phyloP scores from a whole-genome alignment of 495 filamentous ascomycete genomes.

The Daldinia bambusicola region DNA sequence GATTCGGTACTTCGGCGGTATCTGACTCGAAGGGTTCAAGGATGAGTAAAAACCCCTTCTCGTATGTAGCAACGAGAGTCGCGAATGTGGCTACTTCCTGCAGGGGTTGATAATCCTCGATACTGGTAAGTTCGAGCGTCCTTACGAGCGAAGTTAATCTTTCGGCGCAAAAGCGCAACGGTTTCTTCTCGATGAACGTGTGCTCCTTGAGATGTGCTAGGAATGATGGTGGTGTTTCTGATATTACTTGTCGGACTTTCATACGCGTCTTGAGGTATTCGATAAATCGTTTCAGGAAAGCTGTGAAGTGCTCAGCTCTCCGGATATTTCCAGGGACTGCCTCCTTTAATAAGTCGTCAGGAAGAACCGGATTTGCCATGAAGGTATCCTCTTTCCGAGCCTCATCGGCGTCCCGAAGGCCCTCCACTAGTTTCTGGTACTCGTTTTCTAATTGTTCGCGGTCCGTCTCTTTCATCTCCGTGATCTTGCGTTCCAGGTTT shows the following conservation, averaged over 20 bases:
- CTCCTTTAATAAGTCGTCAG: slow-evolving; percentile 86
- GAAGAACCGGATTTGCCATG: slow-evolving; percentile 92
- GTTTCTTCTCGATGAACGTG: slow-evolving; percentile 97
- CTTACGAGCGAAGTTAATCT: slow-evolving; percentile 93
- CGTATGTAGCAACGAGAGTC: slow-evolving; percentile 96
- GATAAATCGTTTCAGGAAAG: slow-evolving; percentile 94
- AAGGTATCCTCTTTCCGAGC: slow-evolving; percentile 92
- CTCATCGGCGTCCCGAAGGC: slow-evolving; percentile 86
- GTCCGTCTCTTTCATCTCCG: slow-evolving; percentile 91
- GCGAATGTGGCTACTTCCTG: slow-evolving; percentile 99
- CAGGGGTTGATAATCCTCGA: slow-evolving; percentile 95
- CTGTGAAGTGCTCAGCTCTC: slow-evolving; percentile 94
- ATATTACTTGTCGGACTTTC: slow-evolving; percentile 97
- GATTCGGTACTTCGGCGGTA: slow-evolving; percentile 94
- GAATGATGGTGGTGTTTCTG: slow-evolving; percentile 95
- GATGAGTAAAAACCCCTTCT: slow-evolving; percentile 95
- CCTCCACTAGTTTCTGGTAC: slow-evolving; percentile 95
- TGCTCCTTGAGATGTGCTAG: slow-evolving; percentile 92
- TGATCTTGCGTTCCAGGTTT: slow-evolving; percentile 89
- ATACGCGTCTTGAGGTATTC: slow-evolving; percentile 99
- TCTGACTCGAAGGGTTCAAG: slow-evolving; percentile 97
- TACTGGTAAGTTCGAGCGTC: slow-evolving; percentile 94
- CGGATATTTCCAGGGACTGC: slow-evolving; percentile 97
- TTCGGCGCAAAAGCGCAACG: slow-evolving; percentile 94
- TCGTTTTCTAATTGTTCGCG: slow-evolving; percentile 92